A percentile compares a stretch with the other conserved stretches of the same genome.
Conservation (phyloP, 2,329 filamentous ascomycete species). For the Cordyceps javanica region DNA sequence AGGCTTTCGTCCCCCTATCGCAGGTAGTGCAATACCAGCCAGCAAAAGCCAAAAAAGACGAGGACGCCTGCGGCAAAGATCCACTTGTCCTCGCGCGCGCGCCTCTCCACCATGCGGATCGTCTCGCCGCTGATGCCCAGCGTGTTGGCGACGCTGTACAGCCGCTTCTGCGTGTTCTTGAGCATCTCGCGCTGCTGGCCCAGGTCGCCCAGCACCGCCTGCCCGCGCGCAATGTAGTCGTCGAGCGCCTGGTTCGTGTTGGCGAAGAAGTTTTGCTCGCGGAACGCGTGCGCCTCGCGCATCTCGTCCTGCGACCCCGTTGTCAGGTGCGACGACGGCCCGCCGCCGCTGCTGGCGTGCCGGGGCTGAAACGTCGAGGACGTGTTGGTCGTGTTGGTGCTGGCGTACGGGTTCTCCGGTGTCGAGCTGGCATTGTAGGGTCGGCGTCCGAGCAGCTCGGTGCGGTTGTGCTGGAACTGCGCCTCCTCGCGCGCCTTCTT, state of each 20-base stretch:
- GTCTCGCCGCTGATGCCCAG: slow-evolving; percentile 91
- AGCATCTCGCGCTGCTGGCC: slow-evolving; percentile 88
- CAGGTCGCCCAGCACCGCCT: slow-evolving; percentile 83
- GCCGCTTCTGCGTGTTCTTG: slow-evolving; percentile 83
- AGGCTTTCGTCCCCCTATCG: slow-evolving; percentile 45
- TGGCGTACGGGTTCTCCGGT: slow-evolving; percentile 89
- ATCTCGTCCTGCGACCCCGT: slow-evolving; percentile 56
- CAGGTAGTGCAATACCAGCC: slow-evolving; percentile 80
- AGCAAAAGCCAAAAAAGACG: slow-evolving; percentile 87
- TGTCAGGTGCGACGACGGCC: slow-evolving; percentile 23
- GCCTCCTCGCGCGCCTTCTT: slow-evolving; percentile 73
- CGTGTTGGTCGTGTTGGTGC: slow-evolving; percentile 32
- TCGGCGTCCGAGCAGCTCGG: slow-evolving; percentile 78
- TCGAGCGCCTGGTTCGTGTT: slow-evolving; percentile 81
- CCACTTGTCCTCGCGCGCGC: slow-evolving; percentile 95
- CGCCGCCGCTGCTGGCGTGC: slow-evolving; percentile 27
- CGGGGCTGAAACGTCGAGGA: slow-evolving; percentile 33
- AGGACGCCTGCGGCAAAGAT: slow-evolving; percentile 87
- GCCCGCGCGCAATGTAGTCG: slow-evolving; percentile 86
- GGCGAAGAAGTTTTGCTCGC: slow-evolving; percentile 83
- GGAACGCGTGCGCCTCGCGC: slow-evolving; percentile 75
- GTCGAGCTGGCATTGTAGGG: slow-evolving; percentile 60
- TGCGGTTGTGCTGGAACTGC: slow-evolving; percentile 58
- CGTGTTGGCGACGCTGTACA: slow-evolving; percentile 92
- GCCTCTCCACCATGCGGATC: slow-evolving; percentile 90